These are phyloP conservation scores for Pseudovirgaria hyperparasitica DNA, from an alignment of 2,329 filamentous ascomycete genomes.

Conservation along the genomic window DNA sequence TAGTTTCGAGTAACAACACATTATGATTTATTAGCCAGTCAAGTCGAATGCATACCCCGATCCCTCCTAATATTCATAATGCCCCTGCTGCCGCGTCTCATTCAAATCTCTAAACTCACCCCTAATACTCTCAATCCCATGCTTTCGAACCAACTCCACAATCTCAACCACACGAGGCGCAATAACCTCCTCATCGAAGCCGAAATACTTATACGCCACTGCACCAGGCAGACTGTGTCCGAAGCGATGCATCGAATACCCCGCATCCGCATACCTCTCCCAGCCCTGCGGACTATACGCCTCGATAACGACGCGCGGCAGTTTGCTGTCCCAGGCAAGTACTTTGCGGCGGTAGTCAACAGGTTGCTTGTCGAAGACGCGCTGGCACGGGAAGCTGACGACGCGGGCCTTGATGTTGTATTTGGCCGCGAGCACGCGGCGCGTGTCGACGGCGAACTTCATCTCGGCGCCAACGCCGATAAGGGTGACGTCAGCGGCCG, in stretches of 20 bases:
- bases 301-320: constrained; percentile 46
- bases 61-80: too few species aligned
- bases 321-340: constrained; percentile 28
- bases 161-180: constrained; percentile 27
- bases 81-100: too few species aligned
- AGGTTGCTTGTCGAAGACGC: constrained; percentile 36
- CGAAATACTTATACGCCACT: constrained; percentile 43
- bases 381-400: constrained; percentile 38
- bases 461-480: constrained; percentile 40
- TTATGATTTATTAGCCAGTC: too few species aligned
- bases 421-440: constrained; percentile 23
- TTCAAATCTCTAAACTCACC: too few species aligned
- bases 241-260: constrained; percentile 40
- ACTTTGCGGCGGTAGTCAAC: constrained; percentile 34
- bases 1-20: too few species aligned
- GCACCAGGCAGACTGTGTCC: constrained; percentile 44
- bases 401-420: constrained; percentile 32
- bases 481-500: constrained; percentile 35
- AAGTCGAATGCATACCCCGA: too few species aligned
- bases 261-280: constrained; percentile 49
- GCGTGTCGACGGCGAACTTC: constrained; percentile 31
- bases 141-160: constrained; percentile 22
- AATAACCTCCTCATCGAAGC: constrained; percentile 36
- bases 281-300: constrained; percentile 45
- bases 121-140: too few species aligned